phyloP scores from a whole-genome alignment of 768 basidiomycete genomes.

The Kwoniella botswanensis region DNA sequence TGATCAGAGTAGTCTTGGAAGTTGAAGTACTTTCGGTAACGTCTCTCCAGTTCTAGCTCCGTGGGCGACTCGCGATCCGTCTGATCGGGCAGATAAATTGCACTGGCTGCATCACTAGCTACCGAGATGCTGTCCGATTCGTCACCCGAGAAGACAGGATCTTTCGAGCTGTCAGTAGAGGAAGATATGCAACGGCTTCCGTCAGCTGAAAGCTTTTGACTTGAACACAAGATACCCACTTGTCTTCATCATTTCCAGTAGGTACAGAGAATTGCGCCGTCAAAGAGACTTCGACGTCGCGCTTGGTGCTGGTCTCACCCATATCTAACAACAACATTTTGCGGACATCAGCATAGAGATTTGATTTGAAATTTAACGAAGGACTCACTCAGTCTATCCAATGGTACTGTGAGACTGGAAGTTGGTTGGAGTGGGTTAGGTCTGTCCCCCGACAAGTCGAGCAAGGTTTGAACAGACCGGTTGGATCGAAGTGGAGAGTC shows the following conservation, averaged over 20 bases:
- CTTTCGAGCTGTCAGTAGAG: not conserved
- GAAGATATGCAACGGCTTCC: no score
- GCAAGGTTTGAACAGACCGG: not conserved
- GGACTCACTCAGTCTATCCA: not conserved
- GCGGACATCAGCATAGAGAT: not conserved
- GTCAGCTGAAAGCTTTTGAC: not conserved
- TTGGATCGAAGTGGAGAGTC: not conserved
- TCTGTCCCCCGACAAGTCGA: not conserved
- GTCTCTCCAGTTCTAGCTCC: constrained; percentile 5
- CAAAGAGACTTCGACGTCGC: not conserved
- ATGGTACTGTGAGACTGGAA: not conserved
- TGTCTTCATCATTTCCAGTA: not conserved
- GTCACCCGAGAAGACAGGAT: constrained; percentile 5
- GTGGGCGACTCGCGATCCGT: not conserved
- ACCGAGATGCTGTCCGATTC: constrained; percentile 4
- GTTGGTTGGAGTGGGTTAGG: not conserved
- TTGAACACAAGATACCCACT: not conserved
- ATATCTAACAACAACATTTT: not conserved
- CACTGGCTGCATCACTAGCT: not conserved
- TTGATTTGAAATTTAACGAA: not conserved
- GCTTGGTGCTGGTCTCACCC: not conserved
- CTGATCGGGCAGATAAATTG: constrained; percentile 7
- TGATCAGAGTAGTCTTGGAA: constrained; percentile 7
- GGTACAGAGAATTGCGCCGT: not conserved
- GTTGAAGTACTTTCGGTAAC: constrained; percentile 13